phyloP scores from a whole-genome alignment of 129 eudicot genomes.

The Arctium minus region DNA sequence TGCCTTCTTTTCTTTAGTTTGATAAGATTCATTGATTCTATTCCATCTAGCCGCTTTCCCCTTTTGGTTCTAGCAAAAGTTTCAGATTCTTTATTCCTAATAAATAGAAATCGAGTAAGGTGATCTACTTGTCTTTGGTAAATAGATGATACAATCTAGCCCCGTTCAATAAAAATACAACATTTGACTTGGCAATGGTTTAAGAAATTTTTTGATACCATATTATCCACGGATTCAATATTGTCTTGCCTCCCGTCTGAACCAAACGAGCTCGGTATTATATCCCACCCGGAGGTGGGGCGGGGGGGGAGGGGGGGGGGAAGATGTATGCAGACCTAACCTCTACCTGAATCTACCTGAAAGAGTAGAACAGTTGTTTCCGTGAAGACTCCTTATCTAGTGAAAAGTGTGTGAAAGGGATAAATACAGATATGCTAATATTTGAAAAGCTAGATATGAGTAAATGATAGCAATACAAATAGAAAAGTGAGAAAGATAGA shows the following conservation, averaged over 20 bases:
- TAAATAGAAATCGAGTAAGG: not conserved
- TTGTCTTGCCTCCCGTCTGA: not conserved
- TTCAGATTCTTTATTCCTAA: not conserved
- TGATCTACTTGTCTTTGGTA: not conserved
- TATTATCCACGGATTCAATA: not conserved
- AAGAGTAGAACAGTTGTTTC: not conserved
- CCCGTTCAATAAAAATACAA: too few relatives aligned
- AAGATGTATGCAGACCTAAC: not conserved
- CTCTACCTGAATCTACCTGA: not conserved
- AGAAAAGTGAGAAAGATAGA: too few relatives aligned
- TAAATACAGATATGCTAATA: not conserved
- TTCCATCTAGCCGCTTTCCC: not conserved
- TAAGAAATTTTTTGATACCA: not conserved
- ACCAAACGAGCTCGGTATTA: not conserved
- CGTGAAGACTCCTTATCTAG: not conserved
- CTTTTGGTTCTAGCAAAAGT: not conserved
- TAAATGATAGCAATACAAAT: too few relatives aligned
- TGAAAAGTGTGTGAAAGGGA: not conserved
- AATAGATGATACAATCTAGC: not conserved
- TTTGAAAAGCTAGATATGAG: not conserved
- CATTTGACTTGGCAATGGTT: too few relatives aligned
- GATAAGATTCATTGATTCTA: not conserved
- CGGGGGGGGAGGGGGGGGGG: not conserved
- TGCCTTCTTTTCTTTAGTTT: conserved; percentile 3
- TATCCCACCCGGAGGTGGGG: too few relatives aligned